Conservation (phyloP, 148 eudicot species). For the Camellia granthamiana region DNA sequence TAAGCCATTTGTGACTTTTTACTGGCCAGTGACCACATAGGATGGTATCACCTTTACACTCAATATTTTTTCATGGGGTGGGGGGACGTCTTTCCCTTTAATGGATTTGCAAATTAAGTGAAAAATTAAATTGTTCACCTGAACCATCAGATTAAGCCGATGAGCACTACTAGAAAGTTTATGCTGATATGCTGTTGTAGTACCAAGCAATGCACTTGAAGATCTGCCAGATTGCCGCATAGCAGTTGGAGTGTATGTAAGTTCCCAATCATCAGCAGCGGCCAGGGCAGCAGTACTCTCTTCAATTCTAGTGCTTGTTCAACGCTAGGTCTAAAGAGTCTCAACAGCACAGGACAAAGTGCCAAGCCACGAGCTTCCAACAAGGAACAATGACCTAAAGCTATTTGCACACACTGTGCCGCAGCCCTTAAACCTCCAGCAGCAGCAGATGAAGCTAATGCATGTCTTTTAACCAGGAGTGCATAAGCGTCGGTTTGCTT, state of each 20-base stretch:
- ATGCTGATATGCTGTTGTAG: conserved; percentile 52
- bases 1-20: too few relatives aligned
- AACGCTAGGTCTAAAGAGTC: conserved; percentile 84
- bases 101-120: neutral
- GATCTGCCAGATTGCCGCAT: conserved; percentile 62
- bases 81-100: too few relatives aligned
- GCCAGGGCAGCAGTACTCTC: conserved; percentile 92
- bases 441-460: conserved; percentile 95
- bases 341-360: conserved; percentile 81
- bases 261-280: conserved; percentile 90
- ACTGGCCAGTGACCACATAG: too few relatives aligned
- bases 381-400: conserved; percentile 87
- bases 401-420: conserved; percentile 98
- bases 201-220: conserved; percentile 39
- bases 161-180: conserved; percentile 95
- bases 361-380: conserved; percentile 90
- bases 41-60: too few relatives aligned
- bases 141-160: conserved; percentile 83
- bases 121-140: conserved; percentile 43
- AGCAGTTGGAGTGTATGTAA: conserved; percentile 41
- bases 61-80: too few relatives aligned
- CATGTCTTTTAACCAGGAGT: conserved; percentile 86
- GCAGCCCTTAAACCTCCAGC: conserved; percentile 97
- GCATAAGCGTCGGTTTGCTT: conserved; percentile 89
- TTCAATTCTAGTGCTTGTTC: conserved; percentile 88